Evolutionary conservation across 2,329 filamentous ascomycete species (phyloP).

Genomic region (Nectriaceae sp.): DNA sequence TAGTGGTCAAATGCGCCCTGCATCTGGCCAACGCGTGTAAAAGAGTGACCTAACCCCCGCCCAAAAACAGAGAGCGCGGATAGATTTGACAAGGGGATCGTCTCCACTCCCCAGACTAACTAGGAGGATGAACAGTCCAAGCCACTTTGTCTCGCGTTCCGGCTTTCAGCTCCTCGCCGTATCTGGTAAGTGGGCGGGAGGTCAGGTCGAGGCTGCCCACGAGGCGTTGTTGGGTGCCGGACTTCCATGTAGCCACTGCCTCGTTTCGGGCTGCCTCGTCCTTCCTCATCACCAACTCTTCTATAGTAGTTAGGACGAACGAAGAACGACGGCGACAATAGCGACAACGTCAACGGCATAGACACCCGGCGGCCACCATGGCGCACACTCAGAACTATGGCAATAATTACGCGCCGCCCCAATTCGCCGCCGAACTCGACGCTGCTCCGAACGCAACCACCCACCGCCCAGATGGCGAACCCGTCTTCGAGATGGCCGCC

Average conservation of each 20-base stretch:
- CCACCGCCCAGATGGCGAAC: conserved; percentile 20
- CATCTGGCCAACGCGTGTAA: too few relatives aligned
- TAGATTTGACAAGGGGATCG: not conserved
- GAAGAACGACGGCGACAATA: conserved; percentile 8
- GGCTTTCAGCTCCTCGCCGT: conserved; percentile 4
- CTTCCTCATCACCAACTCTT: not conserved
- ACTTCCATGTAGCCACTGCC: not conserved
- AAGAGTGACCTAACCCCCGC: too few relatives aligned
- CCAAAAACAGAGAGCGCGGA: too few relatives aligned
- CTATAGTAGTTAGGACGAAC: not conserved
- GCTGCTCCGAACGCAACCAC: conserved; percentile 18
- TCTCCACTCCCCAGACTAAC: not conserved
- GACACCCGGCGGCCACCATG: conserved; percentile 2
- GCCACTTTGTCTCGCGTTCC: conserved; percentile 4
- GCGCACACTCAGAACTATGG: conserved; percentile 4
- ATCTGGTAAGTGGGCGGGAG: conserved; percentile 15
- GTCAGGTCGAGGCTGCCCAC: conserved; percentile 13
- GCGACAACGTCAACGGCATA: conserved; percentile 15
- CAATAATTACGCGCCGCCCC: conserved; percentile 25
- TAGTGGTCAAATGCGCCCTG: too few relatives aligned
- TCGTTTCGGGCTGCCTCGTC: not conserved
- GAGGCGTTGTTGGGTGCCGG: too few relatives aligned
- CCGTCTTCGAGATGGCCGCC: conserved; percentile 35
- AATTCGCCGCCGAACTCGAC: conserved; percentile 35
- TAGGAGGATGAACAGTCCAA: not conserved